A percentile compares a stretch with the other conserved stretches of the same genome.
These are phyloP conservation scores for Stagonosporopsis cucurbitacearum DNA, from an alignment of 2,329 filamentous ascomycete genomes.

Conservation along the genomic window DNA sequence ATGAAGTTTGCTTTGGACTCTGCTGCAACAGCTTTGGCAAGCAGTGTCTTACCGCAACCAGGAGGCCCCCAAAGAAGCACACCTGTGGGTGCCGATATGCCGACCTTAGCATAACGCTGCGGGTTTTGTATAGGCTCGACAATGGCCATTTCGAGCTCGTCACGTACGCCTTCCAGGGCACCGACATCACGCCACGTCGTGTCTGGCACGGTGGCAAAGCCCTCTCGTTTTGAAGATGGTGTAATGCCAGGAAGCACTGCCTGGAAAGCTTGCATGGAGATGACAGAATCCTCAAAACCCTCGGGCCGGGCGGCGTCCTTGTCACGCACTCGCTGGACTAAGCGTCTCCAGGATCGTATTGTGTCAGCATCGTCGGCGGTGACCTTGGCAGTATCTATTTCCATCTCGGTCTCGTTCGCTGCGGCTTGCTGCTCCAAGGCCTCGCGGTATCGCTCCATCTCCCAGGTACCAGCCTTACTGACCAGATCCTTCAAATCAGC, in stretches of 20 bases:
- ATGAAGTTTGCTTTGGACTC: conserved; percentile 98
- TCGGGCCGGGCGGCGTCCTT: conserved; percentile 59
- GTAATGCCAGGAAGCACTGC: conserved; percentile 76
- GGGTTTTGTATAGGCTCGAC: conserved; percentile 88
- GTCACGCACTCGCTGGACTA: conserved; percentile 59
- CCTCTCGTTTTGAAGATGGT: conserved; percentile 86
- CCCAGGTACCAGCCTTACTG: conserved; percentile 68
- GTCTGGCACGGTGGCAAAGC: conserved; percentile 91
- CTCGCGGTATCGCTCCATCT: conserved; percentile 66
- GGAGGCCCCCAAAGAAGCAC: conserved; percentile 96
- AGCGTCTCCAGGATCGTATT: conserved; percentile 45
- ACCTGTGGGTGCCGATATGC: conserved; percentile 81
- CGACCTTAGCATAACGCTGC: conserved; percentile 75
- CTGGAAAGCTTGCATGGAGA: conserved; percentile 74
- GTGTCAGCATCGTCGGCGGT: conserved; percentile 25
- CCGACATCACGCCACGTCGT: conserved; percentile 95
- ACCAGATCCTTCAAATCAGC: conserved; percentile 81
- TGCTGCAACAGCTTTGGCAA: conserved; percentile 95
- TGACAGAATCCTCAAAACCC: conserved; percentile 62
- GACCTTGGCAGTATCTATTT: conserved; percentile 53
- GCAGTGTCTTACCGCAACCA: conserved; percentile 93
- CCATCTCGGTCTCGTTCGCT: conserved; percentile 54
- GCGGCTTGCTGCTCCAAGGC: conserved; percentile 55
- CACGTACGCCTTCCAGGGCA: conserved; percentile 77
- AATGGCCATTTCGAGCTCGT: conserved; percentile 83